Evolutionary conservation across 441 rosid genomes (phyloP).

Genomic region (Rhodomyrtus psidioides): DNA sequence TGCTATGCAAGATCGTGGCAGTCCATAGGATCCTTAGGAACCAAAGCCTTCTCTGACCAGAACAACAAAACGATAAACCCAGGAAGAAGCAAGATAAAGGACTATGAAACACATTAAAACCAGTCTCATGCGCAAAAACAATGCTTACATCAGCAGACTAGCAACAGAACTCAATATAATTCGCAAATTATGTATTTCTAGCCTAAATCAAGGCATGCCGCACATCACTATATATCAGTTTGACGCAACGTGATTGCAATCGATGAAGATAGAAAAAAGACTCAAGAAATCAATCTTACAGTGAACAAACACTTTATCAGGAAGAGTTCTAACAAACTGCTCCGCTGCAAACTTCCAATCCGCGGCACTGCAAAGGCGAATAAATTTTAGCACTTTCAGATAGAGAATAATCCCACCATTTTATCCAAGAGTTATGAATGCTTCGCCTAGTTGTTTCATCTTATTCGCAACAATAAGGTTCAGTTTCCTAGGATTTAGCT

Average conservation of each 20-base stretch:
- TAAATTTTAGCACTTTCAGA: background rate
- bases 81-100: background rate
- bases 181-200: background rate
- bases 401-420: background rate
- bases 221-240: background rate
- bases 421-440: background rate
- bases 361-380: slow-evolving; percentile 38
- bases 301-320: slow-evolving; percentile 77
- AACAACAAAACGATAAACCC: background rate
- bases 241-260: background rate
- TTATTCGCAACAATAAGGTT: background rate
- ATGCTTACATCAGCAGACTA: background rate
- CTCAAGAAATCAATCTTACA: slow-evolving; percentile 38
- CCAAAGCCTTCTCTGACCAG: background rate
- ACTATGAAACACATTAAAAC: background rate
- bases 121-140: background rate
- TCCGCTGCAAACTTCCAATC: slow-evolving; percentile 97
- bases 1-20: background rate
- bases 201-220: background rate
- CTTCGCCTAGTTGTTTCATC: background rate
- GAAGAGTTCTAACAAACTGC: slow-evolving; percentile 65
- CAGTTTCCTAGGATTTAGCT: background rate
- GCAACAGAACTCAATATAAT: background rate
- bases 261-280: background rate
- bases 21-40: background rate